Evolutionary conservation across 164 flowering plant genomes (phyloP), one percentile per base, ranked within the genome.

Genomic region (Tetrastigma voinierianum): DNA sequence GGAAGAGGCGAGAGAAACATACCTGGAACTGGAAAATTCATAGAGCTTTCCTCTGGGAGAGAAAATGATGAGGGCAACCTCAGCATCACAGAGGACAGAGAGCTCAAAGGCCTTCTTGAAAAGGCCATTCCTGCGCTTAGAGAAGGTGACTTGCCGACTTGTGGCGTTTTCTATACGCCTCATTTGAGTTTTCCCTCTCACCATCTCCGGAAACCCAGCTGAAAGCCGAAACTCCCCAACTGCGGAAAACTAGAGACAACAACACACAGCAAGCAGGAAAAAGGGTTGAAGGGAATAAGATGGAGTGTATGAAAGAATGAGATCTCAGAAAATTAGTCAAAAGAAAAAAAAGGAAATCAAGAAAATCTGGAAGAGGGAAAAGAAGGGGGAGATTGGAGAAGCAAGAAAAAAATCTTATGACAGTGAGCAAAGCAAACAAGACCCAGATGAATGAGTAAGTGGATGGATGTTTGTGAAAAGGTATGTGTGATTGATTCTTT

Each of bases 101-200:
- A 87, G 84, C 80, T 87, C 92, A 60, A 76, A 86, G 0, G 92
- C 92, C 67, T 87, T 87, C 82, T 87, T 87, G n/a, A 87, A 63
- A 54, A 87, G 60, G 46, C 91, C 91, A 65, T 83, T 83, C 58
- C 91, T 64, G 13, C 91, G 59, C 80, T 87, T 87, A 0, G 92
- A 87, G 71, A 87, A 87, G 58, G 92, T 87, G 2, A 87, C 92
- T 72, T 87, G 93, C 72, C 93, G 76, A 78, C 93, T 88, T 10
- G 90, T 80, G 1, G 86, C 80, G 74, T 88, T 83, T 78, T 88
- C 93, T 62, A 87, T 87, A 44, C 87, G 70, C 79, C 73, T 75
- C 90, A 87, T 80, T 71, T 87, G 83, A 1, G 88, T 84, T 78
- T 87, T 87, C 23, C 92, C 92, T 61, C 92, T 81, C 83, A 83